phyloP scores from a whole-genome alignment of 208 protist genomes.

The Blastocrithidia nonstop region DNA sequence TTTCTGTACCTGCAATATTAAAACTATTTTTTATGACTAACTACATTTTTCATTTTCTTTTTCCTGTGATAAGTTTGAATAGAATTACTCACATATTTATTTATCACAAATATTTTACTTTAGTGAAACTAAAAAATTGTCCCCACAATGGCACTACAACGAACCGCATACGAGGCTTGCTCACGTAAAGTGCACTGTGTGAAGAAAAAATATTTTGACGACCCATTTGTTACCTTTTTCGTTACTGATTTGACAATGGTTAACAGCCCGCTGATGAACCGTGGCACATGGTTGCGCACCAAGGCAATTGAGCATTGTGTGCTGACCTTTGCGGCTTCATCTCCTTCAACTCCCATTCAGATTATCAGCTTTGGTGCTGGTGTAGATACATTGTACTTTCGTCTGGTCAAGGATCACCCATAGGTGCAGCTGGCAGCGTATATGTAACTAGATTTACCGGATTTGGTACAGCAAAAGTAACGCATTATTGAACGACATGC shows the following conservation, averaged over 20 bases:
- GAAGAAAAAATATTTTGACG: conserved; percentile 65
- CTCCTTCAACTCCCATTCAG: conserved; percentile 23
- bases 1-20: neutral
- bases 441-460: conserved; percentile 72
- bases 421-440: conserved; percentile 38
- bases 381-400: conserved; percentile 85
- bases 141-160: conserved; percentile 65
- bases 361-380: conserved; percentile 79
- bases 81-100: no score
- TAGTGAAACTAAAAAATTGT: no score
- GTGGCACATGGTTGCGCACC: conserved; percentile 79
- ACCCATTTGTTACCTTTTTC: conserved; percentile 73
- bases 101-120: conserved; percentile 6
- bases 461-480: conserved; percentile 63
- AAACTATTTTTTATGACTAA: neutral
- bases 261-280: conserved; percentile 86
- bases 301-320: conserved; percentile 69
- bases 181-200: conserved; percentile 82
- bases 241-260: conserved; percentile 68
- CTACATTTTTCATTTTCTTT: neutral
- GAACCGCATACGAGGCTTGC: conserved; percentile 78
- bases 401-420: conserved; percentile 34
- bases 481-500: conserved; percentile 26
- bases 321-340: conserved; percentile 21
- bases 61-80: neutral